Evolutionary conservation across 345 rosid genomes (phyloP).

Genomic region (Leavenworthia alabamica): DNA sequence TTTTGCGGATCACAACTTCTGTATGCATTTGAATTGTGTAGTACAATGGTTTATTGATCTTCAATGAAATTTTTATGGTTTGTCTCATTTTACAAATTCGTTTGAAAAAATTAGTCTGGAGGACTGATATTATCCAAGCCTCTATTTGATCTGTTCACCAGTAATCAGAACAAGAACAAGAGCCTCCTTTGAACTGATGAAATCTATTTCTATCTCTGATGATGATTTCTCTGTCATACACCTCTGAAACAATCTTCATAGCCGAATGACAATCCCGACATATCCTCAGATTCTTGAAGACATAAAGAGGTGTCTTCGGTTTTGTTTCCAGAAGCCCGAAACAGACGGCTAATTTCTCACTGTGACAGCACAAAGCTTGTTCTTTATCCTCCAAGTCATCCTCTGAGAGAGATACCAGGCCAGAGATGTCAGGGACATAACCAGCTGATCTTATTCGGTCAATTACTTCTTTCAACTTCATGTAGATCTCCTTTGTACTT

Average conservation of each 20-base stretch:
- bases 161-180: slow-evolving; percentile 72
- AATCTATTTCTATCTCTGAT: slow-evolving; percentile 81
- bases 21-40: too few relatives aligned
- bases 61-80: too few relatives aligned
- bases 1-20: too few relatives aligned
- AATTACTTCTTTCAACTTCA: slow-evolving; percentile 51
- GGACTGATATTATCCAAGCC: neutral
- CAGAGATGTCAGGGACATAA: slow-evolving; percentile 43
- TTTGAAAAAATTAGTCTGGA: too few relatives aligned
- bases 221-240: slow-evolving; percentile 55
- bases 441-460: slow-evolving; percentile 52
- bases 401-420: slow-evolving; percentile 35
- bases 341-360: slow-evolving; percentile 79
- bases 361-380: slow-evolving; percentile 61
- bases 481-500: slow-evolving; percentile 43
- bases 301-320: slow-evolving; percentile 40
- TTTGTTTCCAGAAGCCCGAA: slow-evolving; percentile 64
- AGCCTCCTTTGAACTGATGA: slow-evolving; percentile 62
- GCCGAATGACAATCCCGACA: slow-evolving; percentile 78
- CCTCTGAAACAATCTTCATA: slow-evolving; percentile 49
- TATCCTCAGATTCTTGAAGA: slow-evolving; percentile 70
- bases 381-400: slow-evolving; percentile 59
- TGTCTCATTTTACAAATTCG: too few relatives aligned
- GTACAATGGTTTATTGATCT: too few relatives aligned
- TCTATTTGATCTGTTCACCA: slow-evolving; percentile 45